Evolutionary conservation across 148 eudicot genomes (phyloP).

Genomic region (Nyssa sinensis): DNA sequence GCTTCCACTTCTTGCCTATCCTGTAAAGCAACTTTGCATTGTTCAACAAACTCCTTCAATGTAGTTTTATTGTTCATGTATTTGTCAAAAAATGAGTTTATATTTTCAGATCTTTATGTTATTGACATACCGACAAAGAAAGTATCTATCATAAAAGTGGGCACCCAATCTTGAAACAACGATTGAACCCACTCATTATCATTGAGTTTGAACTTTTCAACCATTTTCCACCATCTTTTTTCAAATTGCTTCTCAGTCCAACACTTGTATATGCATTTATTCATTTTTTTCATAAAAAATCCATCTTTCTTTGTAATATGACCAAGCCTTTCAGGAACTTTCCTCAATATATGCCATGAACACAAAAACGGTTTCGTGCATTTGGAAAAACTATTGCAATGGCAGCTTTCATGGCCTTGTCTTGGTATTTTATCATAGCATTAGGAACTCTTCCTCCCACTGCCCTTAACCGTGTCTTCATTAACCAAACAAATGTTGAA

Average conservation of each 20-base stretch:
- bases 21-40: background rate
- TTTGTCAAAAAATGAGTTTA: constrained; percentile 19
- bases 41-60: constrained; percentile 13
- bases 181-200: constrained; percentile 8
- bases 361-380: too few relatives aligned
- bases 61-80: constrained; percentile 10
- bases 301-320: too few relatives aligned
- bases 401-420: too few relatives aligned
- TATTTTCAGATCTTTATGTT: constrained; percentile 8
- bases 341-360: too few relatives aligned
- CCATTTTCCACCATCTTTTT: background rate
- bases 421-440: too few relatives aligned
- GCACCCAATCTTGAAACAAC: constrained; percentile 10
- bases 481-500: too few relatives aligned
- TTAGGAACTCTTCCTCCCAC: too few relatives aligned
- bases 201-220: background rate
- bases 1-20: background rate
- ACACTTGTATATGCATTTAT: too few relatives aligned
- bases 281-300: too few relatives aligned
- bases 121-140: constrained; percentile 12
- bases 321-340: too few relatives aligned
- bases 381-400: too few relatives aligned
- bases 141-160: constrained; percentile 5
- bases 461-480: too few relatives aligned
- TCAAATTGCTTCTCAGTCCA: constrained; percentile 5